phyloP scores from a whole-genome alignment of 805 yeast species.

The Metschnikowia similis region DNA sequence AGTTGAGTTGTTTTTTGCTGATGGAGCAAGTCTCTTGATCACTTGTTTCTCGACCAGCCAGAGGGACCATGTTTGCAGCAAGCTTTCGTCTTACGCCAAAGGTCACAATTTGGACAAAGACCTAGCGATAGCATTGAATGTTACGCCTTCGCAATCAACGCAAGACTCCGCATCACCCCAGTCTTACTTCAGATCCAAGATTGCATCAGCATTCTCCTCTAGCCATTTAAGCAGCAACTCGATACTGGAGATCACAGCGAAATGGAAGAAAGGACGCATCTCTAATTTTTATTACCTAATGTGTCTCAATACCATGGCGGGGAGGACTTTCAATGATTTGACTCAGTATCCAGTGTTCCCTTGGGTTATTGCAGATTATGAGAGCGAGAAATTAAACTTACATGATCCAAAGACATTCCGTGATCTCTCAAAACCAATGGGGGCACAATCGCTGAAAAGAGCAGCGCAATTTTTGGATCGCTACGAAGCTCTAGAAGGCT shows the following conservation, averaged over 20 bases:
- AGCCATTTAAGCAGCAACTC: conserved; percentile 21
- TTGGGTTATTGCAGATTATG: conserved; percentile 83
- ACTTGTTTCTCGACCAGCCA: conserved; percentile 53
- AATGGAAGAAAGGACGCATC: conserved; percentile 74
- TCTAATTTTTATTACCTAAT: conserved; percentile 81
- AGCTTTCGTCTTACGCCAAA: conserved; percentile 46
- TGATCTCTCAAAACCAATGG: conserved; percentile 87
- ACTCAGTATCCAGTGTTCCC: conserved; percentile 93
- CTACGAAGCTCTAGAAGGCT: conserved; percentile 62
- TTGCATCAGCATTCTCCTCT: conserved; percentile 35
- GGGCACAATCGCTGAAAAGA: conserved; percentile 67
- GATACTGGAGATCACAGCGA: conserved; percentile 45
- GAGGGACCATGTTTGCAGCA: conserved; percentile 54
- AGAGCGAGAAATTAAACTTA: conserved; percentile 66
- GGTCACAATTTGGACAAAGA: conserved; percentile 52
- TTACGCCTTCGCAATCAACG: conserved; percentile 33
- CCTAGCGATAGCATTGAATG: conserved; percentile 48
- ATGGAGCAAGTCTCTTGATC: conserved; percentile 66
- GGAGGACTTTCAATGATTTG: conserved; percentile 81
- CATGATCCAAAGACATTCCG: conserved; percentile 58
- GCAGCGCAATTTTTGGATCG: conserved; percentile 64
- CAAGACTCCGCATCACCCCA: conserved; percentile 14
- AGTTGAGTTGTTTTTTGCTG: conserved; percentile 67
- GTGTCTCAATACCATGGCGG: conserved; percentile 78
- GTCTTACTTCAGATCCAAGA: conserved; percentile 21